These are phyloP conservation scores for Cercospora zeae-maydis DNA, from an alignment of 2,329 filamentous ascomycete species.

Conservation along the genomic window DNA sequence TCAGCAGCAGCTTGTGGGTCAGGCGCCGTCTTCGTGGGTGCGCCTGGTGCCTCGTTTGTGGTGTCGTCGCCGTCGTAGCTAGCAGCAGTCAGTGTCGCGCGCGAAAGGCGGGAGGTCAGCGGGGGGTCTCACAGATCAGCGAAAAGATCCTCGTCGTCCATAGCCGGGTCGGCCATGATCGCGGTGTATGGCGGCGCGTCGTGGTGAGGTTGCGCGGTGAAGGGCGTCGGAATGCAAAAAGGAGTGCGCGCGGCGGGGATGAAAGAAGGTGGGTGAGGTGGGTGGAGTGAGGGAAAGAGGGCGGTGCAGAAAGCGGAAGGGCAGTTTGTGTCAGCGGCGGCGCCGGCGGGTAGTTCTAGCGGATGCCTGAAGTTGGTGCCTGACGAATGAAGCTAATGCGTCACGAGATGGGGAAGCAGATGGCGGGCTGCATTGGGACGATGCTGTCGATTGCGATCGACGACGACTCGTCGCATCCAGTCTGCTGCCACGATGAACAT, in stretches of 20 bases:
- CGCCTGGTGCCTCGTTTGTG: constrained; percentile 40
- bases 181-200: constrained; percentile 26
- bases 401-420: neutral
- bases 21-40: constrained; percentile 20
- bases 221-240: constrained; percentile 20
- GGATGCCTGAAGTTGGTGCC: neutral
- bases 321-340: constrained; percentile 6
- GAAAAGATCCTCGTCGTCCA: constrained; percentile 87
- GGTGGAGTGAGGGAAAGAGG: neutral
- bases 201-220: neutral
- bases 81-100: constrained; percentile 12
- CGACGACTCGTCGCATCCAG: constrained; percentile 70
- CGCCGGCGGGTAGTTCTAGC: neutral
- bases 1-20: constrained; percentile 17
- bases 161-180: constrained; percentile 74
- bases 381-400: neutral
- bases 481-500: constrained; percentile 69
- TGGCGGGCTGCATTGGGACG: neutral
- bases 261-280: neutral
- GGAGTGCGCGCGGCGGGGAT: neutral
- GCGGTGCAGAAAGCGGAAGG: neutral
- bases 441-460: constrained; percentile 52
- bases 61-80: constrained; percentile 58
- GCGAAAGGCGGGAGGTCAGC: neutral
- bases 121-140: constrained; percentile 74